phyloP scores from a whole-genome alignment of 148 eudicot genomes.

The Talinum fruticosum region DNA sequence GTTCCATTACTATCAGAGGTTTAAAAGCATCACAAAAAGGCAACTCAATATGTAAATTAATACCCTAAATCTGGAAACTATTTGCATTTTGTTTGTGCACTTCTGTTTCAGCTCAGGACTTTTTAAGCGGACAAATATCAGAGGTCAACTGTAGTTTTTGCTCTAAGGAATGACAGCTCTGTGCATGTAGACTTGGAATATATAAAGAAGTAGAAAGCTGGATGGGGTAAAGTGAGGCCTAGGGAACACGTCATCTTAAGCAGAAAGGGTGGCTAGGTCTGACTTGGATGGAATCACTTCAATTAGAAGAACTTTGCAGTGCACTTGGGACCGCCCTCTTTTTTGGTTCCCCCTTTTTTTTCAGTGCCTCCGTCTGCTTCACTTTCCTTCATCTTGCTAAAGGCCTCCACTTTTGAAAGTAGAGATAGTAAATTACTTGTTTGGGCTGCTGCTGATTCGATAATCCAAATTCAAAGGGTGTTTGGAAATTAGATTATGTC shows the following conservation, averaged over 20 bases:
- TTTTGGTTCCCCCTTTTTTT: too few relatives aligned
- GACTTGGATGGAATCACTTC: constrained; percentile 17
- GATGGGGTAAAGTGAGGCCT: neutral
- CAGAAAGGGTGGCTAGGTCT: neutral
- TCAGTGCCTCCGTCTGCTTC: constrained; percentile 11
- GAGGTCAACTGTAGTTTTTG: neutral
- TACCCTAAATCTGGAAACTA: neutral
- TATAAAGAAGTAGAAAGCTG: neutral
- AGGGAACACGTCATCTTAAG: neutral
- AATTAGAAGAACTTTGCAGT: constrained; percentile 17
- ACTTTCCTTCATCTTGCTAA: constrained; percentile 18
- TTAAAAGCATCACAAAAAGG: neutral
- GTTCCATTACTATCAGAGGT: neutral
- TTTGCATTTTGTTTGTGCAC: neutral
- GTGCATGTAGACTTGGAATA: neutral
- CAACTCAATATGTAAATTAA: neutral
- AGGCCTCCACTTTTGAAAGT: constrained; percentile 18
- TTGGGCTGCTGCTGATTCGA: constrained; percentile 11
- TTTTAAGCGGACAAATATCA: neutral
- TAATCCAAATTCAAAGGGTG: constrained; percentile 4
- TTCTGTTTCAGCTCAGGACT: neutral
- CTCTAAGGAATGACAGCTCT: neutral
- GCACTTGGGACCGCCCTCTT: constrained; percentile 2
- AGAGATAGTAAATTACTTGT: constrained; percentile 1
- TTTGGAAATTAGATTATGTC: neutral